These are phyloP conservation scores for Moricandia moricandioides DNA, from an alignment of 345 rosid genomes.

Conservation along the genomic window DNA sequence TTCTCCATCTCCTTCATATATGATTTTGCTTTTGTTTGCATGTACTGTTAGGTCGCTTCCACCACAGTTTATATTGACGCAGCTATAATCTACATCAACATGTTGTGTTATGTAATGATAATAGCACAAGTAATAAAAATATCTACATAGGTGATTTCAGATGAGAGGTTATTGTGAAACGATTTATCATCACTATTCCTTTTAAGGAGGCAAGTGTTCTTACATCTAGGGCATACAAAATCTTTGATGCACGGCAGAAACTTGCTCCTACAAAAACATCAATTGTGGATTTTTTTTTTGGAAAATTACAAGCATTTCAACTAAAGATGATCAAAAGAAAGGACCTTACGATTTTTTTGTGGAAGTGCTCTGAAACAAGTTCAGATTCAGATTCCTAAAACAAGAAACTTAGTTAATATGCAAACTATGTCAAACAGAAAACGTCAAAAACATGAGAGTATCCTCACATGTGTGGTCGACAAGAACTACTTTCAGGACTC, in stretches of 20 bases:
- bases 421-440: conserved; percentile 13
- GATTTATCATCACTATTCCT: neutral
- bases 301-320: neutral
- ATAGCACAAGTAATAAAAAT: no score
- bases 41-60: conserved; percentile 43
- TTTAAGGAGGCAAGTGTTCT: conserved; percentile 31
- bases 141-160: no score
- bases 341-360: conserved; percentile 46
- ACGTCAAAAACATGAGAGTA: conserved; percentile 7
- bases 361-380: conserved; percentile 57
- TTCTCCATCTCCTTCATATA: conserved; percentile 54
- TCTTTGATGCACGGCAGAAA: conserved; percentile 54
- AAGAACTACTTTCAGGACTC: conserved; percentile 47
- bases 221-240: conserved; percentile 56
- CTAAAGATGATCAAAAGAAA: conserved; percentile 13
- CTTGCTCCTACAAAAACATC: conserved; percentile 39
- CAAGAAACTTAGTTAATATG: conserved; percentile 1
- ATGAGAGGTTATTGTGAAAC: no score
- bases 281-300: neutral
- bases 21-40: conserved; percentile 35
- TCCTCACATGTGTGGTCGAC: conserved; percentile 52
- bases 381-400: conserved; percentile 57
- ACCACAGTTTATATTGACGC: conserved; percentile 62
- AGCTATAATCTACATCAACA: conserved; percentile 46
- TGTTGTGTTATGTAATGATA: no score